Base-by-base conservation (phyloP, 495 filamentous ascomycete genomes). In the Podospora fimiseda region DNA sequence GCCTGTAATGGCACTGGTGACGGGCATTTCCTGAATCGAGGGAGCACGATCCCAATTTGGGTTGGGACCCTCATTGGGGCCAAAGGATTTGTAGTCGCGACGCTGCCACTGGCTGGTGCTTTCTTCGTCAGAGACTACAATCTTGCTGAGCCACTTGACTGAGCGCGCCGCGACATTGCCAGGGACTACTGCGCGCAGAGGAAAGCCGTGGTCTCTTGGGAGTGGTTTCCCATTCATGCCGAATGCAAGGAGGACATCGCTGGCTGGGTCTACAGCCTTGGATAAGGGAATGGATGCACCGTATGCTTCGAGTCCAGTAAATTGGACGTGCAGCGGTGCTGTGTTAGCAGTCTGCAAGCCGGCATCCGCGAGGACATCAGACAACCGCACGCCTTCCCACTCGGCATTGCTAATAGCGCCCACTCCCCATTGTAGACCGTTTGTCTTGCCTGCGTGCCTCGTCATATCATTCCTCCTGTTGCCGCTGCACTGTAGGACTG, bases 121-220 rank as follows among this genome's bases (percentile, higher is more conserved):
- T 52, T 86, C 83, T 52, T 81, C 74, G 46, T 78, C 74, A 23
- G 76, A 71, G 2, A 86, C 64, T 3, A 73, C 77, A 48, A 87
- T 82, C 18, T 73, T 74, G 60, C 74, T 78, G 0, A 85, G 72
- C 81, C 82, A 87, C 57, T 87, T 87, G 13, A 87, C 83, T 43
- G 74, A 80, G 24, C 82, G 71, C 11, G 78, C 83, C 3, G 79
- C 83, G 3, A 78, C 79, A 33, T 79, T 72, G 3, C 83, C 83
- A 5, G 83, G 83, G 0, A 84, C 74, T 14, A 86, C 68, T 0
- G 79, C 75, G 3, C 83, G 74, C 14, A 85, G 64, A 0, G 83
- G 83, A 51, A 72, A 79, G 9, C 83, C 83, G 55, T 86, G 81
- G 36, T 81, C 78, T 8, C 71, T 66, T 0, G 78, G 68, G 0